Evolutionary conservation across 495 filamentous ascomycete species (phyloP).

Genomic region (Penicillium cataractarum): DNA sequence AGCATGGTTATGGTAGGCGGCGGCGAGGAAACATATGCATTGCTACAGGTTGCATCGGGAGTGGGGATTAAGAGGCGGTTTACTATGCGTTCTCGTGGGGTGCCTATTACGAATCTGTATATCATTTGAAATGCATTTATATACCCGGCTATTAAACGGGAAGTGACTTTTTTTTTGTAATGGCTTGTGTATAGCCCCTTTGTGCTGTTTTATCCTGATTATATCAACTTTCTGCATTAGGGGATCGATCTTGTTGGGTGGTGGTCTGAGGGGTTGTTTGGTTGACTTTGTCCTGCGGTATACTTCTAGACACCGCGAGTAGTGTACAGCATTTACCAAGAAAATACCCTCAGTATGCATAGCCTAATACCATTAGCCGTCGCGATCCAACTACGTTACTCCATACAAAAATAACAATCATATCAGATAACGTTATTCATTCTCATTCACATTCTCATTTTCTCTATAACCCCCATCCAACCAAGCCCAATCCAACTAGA

Average conservation of each 20-base stretch:
- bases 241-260: too few relatives aligned
- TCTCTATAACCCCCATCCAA: neutral
- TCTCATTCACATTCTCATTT: conserved; percentile 1
- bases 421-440: neutral
- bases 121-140: conserved; percentile 54
- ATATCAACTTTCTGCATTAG: too few relatives aligned
- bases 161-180: neutral
- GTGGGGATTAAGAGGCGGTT: conserved; percentile 79
- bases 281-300: too few relatives aligned
- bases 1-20: conserved; percentile 86
- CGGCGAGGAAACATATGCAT: conserved; percentile 66
- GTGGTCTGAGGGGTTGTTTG: too few relatives aligned
- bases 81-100: conserved; percentile 77
- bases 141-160: conserved; percentile 12
- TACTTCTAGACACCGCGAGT: neutral
- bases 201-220: too few relatives aligned
- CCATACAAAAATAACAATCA: neutral
- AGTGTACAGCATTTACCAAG: too few relatives aligned
- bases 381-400: neutral
- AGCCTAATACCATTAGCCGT: too few relatives aligned
- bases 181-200: too few relatives aligned
- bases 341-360: neutral
- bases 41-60: conserved; percentile 60
- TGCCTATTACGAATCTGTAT: conserved; percentile 77
- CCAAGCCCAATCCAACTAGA: neutral